Conservation (phyloP, 179 eudicot species). For the Spinacia oleracea region DNA sequence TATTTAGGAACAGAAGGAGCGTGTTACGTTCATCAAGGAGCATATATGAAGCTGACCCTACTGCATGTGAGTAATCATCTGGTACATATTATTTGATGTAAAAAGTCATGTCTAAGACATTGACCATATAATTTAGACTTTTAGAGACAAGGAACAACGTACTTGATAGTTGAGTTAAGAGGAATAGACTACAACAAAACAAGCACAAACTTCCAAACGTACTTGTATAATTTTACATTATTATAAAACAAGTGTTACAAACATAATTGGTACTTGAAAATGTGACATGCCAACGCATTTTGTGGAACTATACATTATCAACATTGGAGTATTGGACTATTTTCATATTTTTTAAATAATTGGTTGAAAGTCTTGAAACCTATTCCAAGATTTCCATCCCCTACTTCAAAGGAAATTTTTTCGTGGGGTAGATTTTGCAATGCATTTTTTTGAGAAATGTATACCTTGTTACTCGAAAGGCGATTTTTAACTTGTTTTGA, state of each 20-base stretch:
- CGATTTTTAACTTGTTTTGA: too few species aligned
- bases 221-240: neutral
- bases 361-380: neutral
- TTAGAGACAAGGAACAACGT: neutral
- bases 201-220: conserved; percentile 28
- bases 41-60: too few species aligned
- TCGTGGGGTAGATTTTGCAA: too few species aligned
- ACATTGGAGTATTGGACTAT: too few species aligned
- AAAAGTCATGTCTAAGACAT: neutral
- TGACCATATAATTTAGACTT: neutral
- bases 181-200: neutral
- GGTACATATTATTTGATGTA: neutral
- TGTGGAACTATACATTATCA: conserved; percentile 20
- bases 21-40: too few species aligned
- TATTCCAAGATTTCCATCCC: too few species aligned
- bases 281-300: conserved; percentile 29
- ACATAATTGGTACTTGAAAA: conserved; percentile 1
- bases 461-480: too few species aligned
- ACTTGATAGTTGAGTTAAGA: neutral
- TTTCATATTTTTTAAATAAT: neutral
- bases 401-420: too few species aligned
- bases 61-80: too few species aligned
- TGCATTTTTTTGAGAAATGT: too few species aligned
- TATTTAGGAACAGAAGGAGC: too few species aligned
- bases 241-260: neutral